Conservation (phyloP, 768 basidiomycete genomes). For the Tephrocybe sp. region DNA sequence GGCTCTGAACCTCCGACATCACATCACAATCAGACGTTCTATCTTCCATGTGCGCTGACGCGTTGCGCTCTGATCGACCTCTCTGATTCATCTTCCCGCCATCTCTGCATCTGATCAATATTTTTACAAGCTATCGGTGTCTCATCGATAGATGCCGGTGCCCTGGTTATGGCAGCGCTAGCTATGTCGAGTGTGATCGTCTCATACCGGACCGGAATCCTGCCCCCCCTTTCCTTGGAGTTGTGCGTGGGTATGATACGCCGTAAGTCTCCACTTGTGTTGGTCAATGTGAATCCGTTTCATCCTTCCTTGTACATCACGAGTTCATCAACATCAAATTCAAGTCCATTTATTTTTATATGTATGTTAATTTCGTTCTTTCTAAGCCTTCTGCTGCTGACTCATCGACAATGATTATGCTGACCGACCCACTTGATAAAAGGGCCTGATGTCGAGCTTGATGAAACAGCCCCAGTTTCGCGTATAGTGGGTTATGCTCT, state of each 20-base stretch:
- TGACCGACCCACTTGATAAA: background rate
- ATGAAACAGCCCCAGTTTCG: slow-evolving; percentile 21
- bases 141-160: slow-evolving; percentile 19
- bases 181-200: slow-evolving; percentile 18
- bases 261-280: background rate
- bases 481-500: slow-evolving; percentile 22
- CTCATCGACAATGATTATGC: background rate
- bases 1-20: background rate
- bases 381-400: background rate
- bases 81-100: background rate
- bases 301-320: background rate
- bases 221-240: slow-evolving; percentile 11
- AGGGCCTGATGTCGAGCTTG: slow-evolving; percentile 25
- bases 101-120: slow-evolving; percentile 10
- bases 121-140: slow-evolving; percentile 24
- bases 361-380: background rate
- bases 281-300: background rate
- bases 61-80: slow-evolving; percentile 4
- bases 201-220: slow-evolving; percentile 14
- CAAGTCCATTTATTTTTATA: background rate
- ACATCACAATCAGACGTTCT: slow-evolving; percentile 20
- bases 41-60: slow-evolving; percentile 20
- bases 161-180: slow-evolving; percentile 23
- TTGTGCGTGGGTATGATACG: slow-evolving; percentile 22
- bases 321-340: background rate